Percentiles rank a stretch among this genome's conserved stretches.
These are phyloP conservation scores for Tylopilus sp. DNA, from an alignment of 1,284 basidiomycete species.

Conservation along the genomic window DNA sequence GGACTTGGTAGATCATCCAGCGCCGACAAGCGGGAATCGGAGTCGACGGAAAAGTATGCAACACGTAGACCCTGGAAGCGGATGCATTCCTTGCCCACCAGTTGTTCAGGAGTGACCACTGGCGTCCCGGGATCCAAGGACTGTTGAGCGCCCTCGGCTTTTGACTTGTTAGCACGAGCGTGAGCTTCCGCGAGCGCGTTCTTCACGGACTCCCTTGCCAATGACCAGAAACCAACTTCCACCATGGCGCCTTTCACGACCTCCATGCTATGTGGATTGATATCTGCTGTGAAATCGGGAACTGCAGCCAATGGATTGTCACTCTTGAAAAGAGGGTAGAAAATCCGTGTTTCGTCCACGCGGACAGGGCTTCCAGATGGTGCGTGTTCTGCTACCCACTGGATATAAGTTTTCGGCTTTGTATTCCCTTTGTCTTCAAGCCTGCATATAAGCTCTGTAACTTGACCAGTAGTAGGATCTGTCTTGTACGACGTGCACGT, in stretches of 20 bases:
- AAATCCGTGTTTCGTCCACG: constrained; percentile 89
- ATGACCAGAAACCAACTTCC: constrained; percentile 86
- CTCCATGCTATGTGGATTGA: constrained; percentile 80
- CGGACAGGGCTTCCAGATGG: constrained; percentile 77
- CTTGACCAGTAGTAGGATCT: constrained; percentile 68
- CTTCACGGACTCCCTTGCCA: constrained; percentile 70
- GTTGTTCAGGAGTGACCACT: constrained; percentile 73
- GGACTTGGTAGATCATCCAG: constrained; percentile 54
- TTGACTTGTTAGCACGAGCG: constrained; percentile 61
- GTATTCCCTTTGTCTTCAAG: constrained; percentile 72
- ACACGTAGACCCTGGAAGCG: constrained; percentile 97
- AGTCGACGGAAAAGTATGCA: constrained; percentile 94
- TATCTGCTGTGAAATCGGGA: constrained; percentile 72
- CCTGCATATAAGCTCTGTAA: constrained; percentile 77
- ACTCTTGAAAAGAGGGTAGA: constrained; percentile 92
- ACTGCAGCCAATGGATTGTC: constrained; percentile 79
- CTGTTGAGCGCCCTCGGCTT: constrained; percentile 40
- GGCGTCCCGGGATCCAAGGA: constrained; percentile 51
- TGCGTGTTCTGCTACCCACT: constrained; percentile 93
- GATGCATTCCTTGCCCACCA: constrained; percentile 90
- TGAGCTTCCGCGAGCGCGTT: constrained; percentile 70
- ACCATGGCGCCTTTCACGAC: constrained; percentile 79
- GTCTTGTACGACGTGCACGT: constrained; percentile 89
- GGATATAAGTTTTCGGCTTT: constrained; percentile 96
- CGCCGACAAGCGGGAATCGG: constrained; percentile 69